Evolutionary conservation across 2,329 filamentous ascomycete species (phyloP), one percentile per base, ranked within the genome.

Genomic region (Diaporthe caulivora): DNA sequence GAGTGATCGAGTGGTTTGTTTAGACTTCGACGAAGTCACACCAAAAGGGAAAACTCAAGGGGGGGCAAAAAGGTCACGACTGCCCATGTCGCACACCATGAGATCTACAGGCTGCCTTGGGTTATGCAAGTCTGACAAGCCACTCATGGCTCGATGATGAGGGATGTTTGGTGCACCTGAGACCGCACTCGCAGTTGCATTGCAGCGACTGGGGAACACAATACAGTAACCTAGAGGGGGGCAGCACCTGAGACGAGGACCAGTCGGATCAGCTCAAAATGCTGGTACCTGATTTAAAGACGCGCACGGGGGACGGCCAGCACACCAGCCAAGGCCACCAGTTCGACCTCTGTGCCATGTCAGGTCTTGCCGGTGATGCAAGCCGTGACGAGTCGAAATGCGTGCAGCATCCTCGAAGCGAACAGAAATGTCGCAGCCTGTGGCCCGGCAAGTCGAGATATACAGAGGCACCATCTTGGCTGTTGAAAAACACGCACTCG

Each of bases 371-470:
- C n/a, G 55, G 51, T 55, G 65, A 69, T 65, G 54, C 54, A 70
- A 29, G 54, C 54, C 68, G 34, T 37, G 55, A 62, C 68, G 68
- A 60, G 18, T 37, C 37, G 18, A 31, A 31, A 11, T 40, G 26
- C 62, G 55, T 51, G 55, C 44, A 34, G 34, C 44, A 21, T 31
- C 6, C 68, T 26, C 31, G 55, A 24, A n/a, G 26, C 17, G n/a
- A 24, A 31, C 31, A 60, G 24, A 34, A 71, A 71, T 62, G 44
- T 71, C 68, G 68, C 55, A 71, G 55, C 68, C 68, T 71, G 53
- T 26, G 29, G 54, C 68, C 51, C 44, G 21, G 55, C 68, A 44
- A 42, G 44, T 54, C 55, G 42, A 71, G 31, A 49, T 53, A 13
- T 21, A 21, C 54, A 42, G 31, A 53, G 44, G 44, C 58, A 31